phyloP scores from a whole-genome alignment of 495 filamentous ascomycete genomes.

The Neurospora tetraspora region DNA sequence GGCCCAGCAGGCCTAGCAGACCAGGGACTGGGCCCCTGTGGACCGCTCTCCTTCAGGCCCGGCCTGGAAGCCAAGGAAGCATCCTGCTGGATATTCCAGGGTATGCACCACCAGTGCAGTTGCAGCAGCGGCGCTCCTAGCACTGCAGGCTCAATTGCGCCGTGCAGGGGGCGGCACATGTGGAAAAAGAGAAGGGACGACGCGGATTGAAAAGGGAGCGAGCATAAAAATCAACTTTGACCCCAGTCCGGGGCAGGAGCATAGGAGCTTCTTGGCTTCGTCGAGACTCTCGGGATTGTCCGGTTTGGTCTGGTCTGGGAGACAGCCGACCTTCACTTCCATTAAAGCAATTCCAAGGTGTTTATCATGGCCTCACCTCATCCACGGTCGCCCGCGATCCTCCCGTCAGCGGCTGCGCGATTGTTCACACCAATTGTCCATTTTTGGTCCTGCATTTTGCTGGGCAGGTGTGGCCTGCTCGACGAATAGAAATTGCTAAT shows the following conservation, averaged over 20 bases:
- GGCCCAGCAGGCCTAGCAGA: constrained; percentile 8
- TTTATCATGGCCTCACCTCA: background rate
- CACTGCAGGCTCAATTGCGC: background rate
- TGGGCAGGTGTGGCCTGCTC: constrained; percentile 3
- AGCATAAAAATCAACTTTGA: background rate
- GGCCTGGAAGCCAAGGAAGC: background rate
- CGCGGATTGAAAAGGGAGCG: background rate
- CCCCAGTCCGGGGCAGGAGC: background rate
- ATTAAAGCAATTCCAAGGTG: background rate
- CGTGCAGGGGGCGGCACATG: background rate
- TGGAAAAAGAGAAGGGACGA: background rate
- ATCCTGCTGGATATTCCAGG: background rate
- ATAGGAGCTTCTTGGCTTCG: background rate
- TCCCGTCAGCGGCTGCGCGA: background rate
- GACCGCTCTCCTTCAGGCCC: background rate
- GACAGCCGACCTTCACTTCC: background rate
- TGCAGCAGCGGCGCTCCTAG: background rate
- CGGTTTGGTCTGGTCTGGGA: background rate
- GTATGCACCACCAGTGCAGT: background rate
- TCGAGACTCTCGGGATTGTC: background rate
- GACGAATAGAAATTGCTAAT: constrained; percentile 29
- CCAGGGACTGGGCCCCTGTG: background rate
- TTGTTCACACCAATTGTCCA: background rate
- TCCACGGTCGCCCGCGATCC: background rate
- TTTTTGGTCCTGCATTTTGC: constrained; percentile 1